phyloP scores from a whole-genome alignment of 805 yeast genomes.

The Debaryomyces hansenii region DNA sequence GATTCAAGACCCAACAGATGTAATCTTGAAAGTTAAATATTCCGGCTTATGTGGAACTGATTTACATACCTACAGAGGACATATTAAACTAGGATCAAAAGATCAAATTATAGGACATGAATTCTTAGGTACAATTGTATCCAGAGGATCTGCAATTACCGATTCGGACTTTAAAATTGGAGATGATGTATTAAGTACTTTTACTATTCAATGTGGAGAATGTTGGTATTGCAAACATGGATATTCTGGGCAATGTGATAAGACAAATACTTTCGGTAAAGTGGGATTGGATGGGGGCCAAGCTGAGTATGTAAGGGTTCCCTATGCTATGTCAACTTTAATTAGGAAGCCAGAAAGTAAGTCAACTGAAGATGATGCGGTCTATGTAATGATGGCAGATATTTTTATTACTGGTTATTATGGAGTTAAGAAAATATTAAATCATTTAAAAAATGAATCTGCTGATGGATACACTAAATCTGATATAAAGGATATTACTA shows the following conservation, averaged over 20 bases:
- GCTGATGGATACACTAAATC: constrained; percentile 15
- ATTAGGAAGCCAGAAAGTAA: constrained; percentile 38
- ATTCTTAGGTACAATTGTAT: constrained; percentile 44
- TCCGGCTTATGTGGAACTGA: constrained; percentile 59
- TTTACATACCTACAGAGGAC: constrained; percentile 56
- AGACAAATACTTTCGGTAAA: constrained; percentile 59
- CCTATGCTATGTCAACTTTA: constrained; percentile 53
- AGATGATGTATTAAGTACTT: constrained; percentile 47
- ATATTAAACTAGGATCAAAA: constrained; percentile 36
- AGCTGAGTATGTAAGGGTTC: constrained; percentile 61
- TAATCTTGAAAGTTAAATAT: constrained; percentile 47
- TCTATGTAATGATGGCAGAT: constrained; percentile 60
- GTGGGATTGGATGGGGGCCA: constrained; percentile 59
- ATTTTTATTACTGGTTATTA: constrained; percentile 64
- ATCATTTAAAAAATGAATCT: constrained; percentile 33
- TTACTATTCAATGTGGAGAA: constrained; percentile 59
- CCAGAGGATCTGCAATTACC: constrained; percentile 31
- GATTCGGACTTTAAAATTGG: constrained; percentile 38
- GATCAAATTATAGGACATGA: constrained; percentile 53
- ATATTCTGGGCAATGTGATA: constrained; percentile 53
- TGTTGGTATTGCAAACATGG: constrained; percentile 62
- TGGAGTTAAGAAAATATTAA: constrained; percentile 53
- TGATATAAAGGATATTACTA: constrained; percentile 26
- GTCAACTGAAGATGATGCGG: constrained; percentile 37
- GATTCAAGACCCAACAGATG: constrained; percentile 38